Evolutionary conservation across 805 yeast genomes (phyloP), one percentile per base, ranked within the genome.

Genomic region (Ogataea minuta): DNA sequence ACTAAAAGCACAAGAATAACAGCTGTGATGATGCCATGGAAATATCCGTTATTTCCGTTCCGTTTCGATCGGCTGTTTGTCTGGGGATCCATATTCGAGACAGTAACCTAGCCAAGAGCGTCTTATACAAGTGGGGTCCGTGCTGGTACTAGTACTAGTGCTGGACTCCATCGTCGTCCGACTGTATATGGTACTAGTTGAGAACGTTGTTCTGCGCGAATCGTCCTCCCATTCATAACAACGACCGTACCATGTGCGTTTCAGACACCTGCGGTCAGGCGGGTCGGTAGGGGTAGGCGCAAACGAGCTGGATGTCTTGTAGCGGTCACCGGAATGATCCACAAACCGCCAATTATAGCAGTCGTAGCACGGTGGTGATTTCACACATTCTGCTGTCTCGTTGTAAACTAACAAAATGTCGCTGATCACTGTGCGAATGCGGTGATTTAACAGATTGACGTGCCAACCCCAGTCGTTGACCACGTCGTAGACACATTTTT

Each of bases 391-490:
- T 0, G 98, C 90, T 0, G 95, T 84, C 29, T 71, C 76, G 48
- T 91, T 88, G 60, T 90, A 89, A 3, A 66, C 72, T 53, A 71
- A 58, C 10, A 93, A 67, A 6, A 93, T 75, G 11, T 84, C 84
- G 58, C 87, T 95, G 36, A 93, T 87, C 3, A 93, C 95, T 0
- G 89, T 84, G 53, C 85, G 93, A 37, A 93, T 87, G 30, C 96
- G 71, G 62, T 93, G 99, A 61, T 91, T 88, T 46, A 85, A 70
- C 61, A 93, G 65, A 52, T 83, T 88, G 11, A 90, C 90, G 54
- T 79, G 82, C 96, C 97, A 91, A 2, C 97, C 97, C 48, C 74
- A 67, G 51, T 93, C 98, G 3, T 74, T 72, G 9, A 90, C 96
- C 9, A 84, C 90, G 54, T 93, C 98, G 63, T 91, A 93, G 20